Evolutionary conservation across 495 filamentous ascomycete species (phyloP), one percentile per base, ranked within the genome.

Genomic region (Penicillium roqueforti): DNA sequence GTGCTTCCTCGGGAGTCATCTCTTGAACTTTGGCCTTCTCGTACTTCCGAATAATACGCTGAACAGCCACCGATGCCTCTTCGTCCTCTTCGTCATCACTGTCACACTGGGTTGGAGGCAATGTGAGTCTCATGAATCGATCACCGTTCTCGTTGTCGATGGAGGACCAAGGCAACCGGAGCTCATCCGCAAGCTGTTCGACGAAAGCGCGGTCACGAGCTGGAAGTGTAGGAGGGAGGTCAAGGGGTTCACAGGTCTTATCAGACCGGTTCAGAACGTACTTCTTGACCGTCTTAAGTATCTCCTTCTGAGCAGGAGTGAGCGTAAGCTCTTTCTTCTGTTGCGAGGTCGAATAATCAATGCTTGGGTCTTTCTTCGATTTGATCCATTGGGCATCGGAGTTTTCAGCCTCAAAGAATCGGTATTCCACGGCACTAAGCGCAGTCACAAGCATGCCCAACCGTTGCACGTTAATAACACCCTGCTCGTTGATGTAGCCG

Each of bases 401-500:
- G 61, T 87, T 84, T 60, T 96, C 95, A 7, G 84, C 78, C 63
- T 97, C 91, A 60, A 97, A 99, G 63, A 92, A 91, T 18, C 88
- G 83, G 67, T 88, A 87, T 61, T 99, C 95, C 28, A 93, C 87
- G 55, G 88, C 77, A 25, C 85, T 85, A 42, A 99, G 76, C 53
- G 91, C 89, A 20, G 95, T 83, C 45, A 99, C 71, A 42, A 99
- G 80, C 31, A 90, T 72, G 8, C 80, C 82, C 51, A 99, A 70
- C 38, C 93, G 82, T 47, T 86, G 70, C 59, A 97, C 68, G 61
- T 97, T 92, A 65, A 99, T 96, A 40, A 87, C 83, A 51, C 95
- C 95, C 32, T 86, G 80, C 64, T 97, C 91, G 68, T 99, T 99
- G 68, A 99, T 95, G 65, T 99, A 99, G 16, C 95, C 95, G 47